A percentile compares a stretch with the other conserved stretches of the same genome.
phyloP scores from a whole-genome alignment of 75 land plant species.

The Cupressus sempervirens region DNA sequence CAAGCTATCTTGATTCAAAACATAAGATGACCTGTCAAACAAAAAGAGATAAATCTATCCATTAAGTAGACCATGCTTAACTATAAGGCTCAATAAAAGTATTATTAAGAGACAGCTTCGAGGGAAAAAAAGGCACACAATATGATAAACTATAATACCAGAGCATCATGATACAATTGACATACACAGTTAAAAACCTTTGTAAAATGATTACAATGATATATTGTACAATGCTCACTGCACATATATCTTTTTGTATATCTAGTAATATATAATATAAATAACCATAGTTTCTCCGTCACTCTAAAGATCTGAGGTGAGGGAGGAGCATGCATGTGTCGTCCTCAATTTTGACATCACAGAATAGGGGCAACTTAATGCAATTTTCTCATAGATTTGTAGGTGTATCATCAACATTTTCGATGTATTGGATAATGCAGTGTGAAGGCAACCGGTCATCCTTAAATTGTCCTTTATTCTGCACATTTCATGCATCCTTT shows the following conservation, averaged over 20 bases:
- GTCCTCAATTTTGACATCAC: too few relatives aligned
- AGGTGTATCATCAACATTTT: background rate
- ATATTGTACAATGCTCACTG: background rate
- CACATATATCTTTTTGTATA: background rate
- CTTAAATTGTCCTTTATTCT: too few relatives aligned
- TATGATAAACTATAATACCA: background rate
- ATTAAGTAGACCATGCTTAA: background rate
- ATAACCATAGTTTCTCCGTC: background rate
- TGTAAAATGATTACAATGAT: background rate
- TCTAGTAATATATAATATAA: background rate
- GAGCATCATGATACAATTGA: background rate
- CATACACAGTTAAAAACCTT: background rate
- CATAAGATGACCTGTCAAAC: constrained; percentile 79
- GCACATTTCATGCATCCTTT: too few relatives aligned
- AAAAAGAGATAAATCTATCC: background rate
- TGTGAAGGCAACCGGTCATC: too few relatives aligned
- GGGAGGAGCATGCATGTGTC: background rate
- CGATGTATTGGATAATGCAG: too few relatives aligned
- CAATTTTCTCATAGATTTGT: too few relatives aligned
- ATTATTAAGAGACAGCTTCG: background rate
- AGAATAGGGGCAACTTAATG: too few relatives aligned
- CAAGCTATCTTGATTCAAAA: constrained; percentile 89
- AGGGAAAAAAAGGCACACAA: too few relatives aligned
- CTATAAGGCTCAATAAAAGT: background rate
- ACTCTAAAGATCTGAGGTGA: background rate